Evolutionary conservation across 208 protist species (phyloP), one percentile per base, ranked within the genome.

Genomic region (Angomonas ambiguus): DNA sequence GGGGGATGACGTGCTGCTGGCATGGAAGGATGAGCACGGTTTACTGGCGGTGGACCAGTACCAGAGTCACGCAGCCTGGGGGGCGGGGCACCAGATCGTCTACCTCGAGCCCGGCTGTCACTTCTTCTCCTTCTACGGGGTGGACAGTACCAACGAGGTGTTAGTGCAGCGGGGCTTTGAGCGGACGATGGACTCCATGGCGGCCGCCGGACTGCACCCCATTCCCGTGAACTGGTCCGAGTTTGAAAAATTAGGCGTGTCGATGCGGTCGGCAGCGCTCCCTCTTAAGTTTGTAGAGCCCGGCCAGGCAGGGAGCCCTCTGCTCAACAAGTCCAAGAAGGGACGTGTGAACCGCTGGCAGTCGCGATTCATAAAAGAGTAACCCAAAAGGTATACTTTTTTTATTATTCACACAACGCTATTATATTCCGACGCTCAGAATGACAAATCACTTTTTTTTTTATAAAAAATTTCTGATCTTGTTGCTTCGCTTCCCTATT

Each of bases 151-250:
- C 20, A 73, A 79, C 24, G 91, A 96, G 62, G 87, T 96, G 51
- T 62, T 96, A 22, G 84, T 96, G 42, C 91, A 96, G 76, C 87
- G 90, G 45, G 91, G 91, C 0, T 96, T 91, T 59, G 91, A 96
- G 48, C 74, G 86, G 20, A 94, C 88, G 18, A 94, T 96, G 87
- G 91, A 96, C 48, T 85, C 77, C 56, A 71, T 96, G 51, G 87
- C 88, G 13, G 85, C 86, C 1, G 88, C 85, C 4, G 91, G 91
- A 1, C 74, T 96, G 3, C 94, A 95, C 49, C 91, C 91, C 0
- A 93, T 96, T 63, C 77, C 91, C n/a, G 85, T 95, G 62, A 83
- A 93, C 76, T 96, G 91, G 88, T 95, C 91, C 20, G 91, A 96
- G 69, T 92, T 96, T 86, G 88, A 94, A 51, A 96, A 96, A 67